Conservation (phyloP, 2,329 filamentous ascomycete genomes). For the Cercospora brassicicola region DNA sequence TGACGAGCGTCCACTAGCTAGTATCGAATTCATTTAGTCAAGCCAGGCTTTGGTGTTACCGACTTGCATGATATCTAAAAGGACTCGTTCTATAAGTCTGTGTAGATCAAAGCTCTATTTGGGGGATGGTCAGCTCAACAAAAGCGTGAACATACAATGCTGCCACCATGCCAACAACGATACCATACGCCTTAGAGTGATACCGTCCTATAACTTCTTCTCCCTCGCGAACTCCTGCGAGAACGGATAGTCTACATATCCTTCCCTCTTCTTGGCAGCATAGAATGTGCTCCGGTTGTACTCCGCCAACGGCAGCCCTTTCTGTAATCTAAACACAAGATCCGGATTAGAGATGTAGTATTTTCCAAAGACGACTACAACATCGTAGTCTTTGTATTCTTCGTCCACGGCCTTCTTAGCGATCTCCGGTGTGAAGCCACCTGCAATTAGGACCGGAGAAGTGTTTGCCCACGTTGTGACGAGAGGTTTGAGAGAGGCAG, state of each 20-base stretch:
- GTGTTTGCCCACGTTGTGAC: not conserved
- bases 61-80: no score
- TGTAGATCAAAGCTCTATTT: no score
- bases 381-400: not conserved
- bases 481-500: not conserved
- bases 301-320: not conserved
- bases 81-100: no score
- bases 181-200: not conserved
- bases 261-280: not conserved
- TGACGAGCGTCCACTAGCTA: no score
- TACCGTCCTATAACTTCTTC: not conserved
- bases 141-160: no score
- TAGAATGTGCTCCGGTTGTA: not conserved
- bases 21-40: no score
- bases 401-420: not conserved
- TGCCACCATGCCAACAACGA: not conserved
- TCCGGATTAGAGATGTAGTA: not conserved
- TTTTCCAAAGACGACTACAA: not conserved
- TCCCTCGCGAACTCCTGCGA: not conserved
- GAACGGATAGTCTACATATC: not conserved
- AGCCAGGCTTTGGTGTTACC: no score
- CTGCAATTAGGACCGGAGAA: not conserved
- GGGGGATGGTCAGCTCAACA: no score
- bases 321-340: not conserved
- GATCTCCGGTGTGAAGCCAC: not conserved